Evolutionary conservation across 345 rosid species (phyloP), one percentile per base, ranked within the genome.

Genomic region (Durio zibethinus): DNA sequence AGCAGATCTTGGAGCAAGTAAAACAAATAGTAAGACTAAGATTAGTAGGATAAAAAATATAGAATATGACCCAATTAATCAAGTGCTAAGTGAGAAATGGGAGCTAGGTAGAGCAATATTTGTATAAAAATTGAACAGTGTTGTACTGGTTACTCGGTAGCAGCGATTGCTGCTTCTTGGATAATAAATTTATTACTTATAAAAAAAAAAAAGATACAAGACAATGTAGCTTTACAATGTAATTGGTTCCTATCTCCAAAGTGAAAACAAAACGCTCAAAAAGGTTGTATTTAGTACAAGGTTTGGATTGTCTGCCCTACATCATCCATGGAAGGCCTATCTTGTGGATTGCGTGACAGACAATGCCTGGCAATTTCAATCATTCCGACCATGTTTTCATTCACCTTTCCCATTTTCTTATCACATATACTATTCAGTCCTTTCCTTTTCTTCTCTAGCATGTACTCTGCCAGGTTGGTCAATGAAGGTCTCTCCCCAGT

Each of bases 401-500:
- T 74, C 62, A 62, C 66, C 43, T 73, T 80, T 27, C 76, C 83
- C 77, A 84, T 25, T 75, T 66, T 77, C 54, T 66, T 31, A 33
- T 85, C 82, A 42, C 45, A 85, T 73, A 76, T 48, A 20, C 79
- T 60, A 54, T 36, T 57, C 5, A 85, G 14, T 53, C 79, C 78
- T 35, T 66, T 53, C 35, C 11, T 76, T 45, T 38, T 73, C 64
- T 76, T 82, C 69, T 80, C 54, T 23, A 5, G 4, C 1, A 73
- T 43, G 61, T 73, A 75, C 43, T 63, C 80, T 23, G 50, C 15
- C 63, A 85, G n/a, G 77, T 80, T 74, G 3, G 74, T 79, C 77
- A 65, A 40, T 2, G 80, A 18, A 18, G 85, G 78, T 38, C 83
- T 82, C 54, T 82, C 47, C n/a, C 83, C 83, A 0, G 81, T 85